Base-by-base conservation (phyloP, 2,329 filamentous ascomycete genomes). In the Myriosclerotinia curreyana region DNA sequence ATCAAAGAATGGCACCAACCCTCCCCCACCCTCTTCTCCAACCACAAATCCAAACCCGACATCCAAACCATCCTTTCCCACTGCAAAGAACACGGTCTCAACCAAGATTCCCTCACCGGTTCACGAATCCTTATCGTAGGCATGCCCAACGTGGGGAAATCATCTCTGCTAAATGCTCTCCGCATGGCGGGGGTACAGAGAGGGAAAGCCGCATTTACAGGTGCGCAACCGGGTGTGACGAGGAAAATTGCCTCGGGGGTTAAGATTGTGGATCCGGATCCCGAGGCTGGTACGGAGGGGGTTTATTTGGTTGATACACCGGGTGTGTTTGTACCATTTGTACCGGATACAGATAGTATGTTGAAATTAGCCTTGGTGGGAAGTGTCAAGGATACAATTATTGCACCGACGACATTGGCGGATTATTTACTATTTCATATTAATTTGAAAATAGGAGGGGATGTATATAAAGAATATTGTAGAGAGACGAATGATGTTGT, bases 61-160 rank as follows among this genome's bases (percentile, higher is more conserved):
- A 75, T 81, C 22, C 76, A 76, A 42, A 68, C 66, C 4, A 64
- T 73, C n/a, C 75, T 84, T 36, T 75, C 80, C 1, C 79, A 79
- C 64, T 78, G 86, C 63, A 82, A 81, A 65, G 72, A 77, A 5
- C 79, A 83, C 66, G 82, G 83, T 31, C 68, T 72, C n/a, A 74
- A 77, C 34, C 75, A 76, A 38, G 80, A 86, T 70, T 84, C 84
- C 28, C 78, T 98, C n/a, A 87, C 90, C 9, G 93, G 92, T n/a
- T 83, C 92, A 70, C 86, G 92, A 56, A 85, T 92, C 64, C 84
- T 99, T 75, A 85, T 98, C 0, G 93, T 98, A 17, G 95, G 95
- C 63, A 97, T 99, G 93, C 95, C 95, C 44, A 99, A 99, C 74
- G 91, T 96, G 0, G 95, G 95, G 44, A 99, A 99, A 78, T 96